A percentile compares a stretch with the other conserved stretches of the same genome.
phyloP scores from a whole-genome alignment of 2,329 filamentous ascomycete species.

The Nigrospora osmanthi region DNA sequence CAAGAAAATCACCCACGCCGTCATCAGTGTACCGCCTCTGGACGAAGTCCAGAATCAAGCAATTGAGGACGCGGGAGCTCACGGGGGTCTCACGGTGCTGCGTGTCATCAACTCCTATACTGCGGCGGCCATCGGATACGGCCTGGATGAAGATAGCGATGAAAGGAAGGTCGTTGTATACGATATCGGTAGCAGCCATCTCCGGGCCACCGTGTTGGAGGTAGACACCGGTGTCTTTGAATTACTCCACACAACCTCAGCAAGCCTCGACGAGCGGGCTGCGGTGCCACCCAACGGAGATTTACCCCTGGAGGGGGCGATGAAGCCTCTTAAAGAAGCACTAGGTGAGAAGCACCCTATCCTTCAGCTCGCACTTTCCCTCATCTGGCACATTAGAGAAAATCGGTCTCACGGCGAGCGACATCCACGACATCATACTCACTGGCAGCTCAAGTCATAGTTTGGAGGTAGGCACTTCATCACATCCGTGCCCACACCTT shows the following conservation, averaged over 20 bases:
- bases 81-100: not conserved
- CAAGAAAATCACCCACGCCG: not conserved
- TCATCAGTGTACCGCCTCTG: not conserved
- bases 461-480: not conserved
- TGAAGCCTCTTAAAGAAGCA: not conserved
- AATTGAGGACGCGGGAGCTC: not conserved
- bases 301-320: not conserved
- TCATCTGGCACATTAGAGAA: not conserved
- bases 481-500: not conserved
- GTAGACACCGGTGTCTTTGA: not conserved
- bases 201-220: not conserved
- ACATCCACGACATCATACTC: not conserved
- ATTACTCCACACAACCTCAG: not conserved
- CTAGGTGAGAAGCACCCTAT: not conserved
- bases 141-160: not conserved
- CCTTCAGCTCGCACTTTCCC: not conserved
- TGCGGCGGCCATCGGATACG: not conserved
- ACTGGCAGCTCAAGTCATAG: not conserved
- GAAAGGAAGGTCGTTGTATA: not conserved
- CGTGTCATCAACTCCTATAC: not conserved
- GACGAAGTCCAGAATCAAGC: not conserved
- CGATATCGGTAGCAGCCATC: not conserved
- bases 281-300: not conserved
- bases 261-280: not conserved
- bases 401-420: not conserved